phyloP scores from a whole-genome alignment of 352 stramenopile species.

The Detonula confervacea region DNA sequence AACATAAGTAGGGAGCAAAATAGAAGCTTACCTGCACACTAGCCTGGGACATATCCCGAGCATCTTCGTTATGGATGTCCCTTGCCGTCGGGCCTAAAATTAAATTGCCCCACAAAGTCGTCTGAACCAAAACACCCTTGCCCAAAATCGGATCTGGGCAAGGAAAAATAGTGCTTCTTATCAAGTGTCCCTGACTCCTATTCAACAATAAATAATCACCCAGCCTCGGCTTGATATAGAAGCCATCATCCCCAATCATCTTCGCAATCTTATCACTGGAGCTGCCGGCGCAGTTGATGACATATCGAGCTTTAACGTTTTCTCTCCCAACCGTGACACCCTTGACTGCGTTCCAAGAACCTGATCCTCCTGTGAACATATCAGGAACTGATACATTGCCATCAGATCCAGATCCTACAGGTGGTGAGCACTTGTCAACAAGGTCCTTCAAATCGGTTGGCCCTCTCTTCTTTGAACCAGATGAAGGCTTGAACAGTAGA shows the following conservation, averaged over 20 bases:
- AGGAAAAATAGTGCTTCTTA: slow-evolving; percentile 75
- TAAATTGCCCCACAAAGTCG: slow-evolving; percentile 81
- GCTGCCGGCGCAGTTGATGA: slow-evolving; percentile 77
- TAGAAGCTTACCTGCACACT: no score
- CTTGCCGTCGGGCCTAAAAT: slow-evolving; percentile 80
- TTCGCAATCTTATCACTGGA: slow-evolving; percentile 66
- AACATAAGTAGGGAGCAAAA: no score
- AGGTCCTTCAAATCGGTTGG: slow-evolving; percentile 51
- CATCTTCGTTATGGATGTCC: slow-evolving; percentile 68
- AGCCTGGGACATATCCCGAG: slow-evolving; percentile 55
- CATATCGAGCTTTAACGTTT: slow-evolving; percentile 63
- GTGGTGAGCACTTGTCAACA: slow-evolving; percentile 54
- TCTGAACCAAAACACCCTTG: slow-evolving; percentile 83
- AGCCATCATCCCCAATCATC: slow-evolving; percentile 81
- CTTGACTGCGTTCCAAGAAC: slow-evolving; percentile 58
- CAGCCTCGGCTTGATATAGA: slow-evolving; percentile 79
- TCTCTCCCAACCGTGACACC: slow-evolving; percentile 63
- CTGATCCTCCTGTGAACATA: slow-evolving; percentile 75
- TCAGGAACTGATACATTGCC: slow-evolving; percentile 61
- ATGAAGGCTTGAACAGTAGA: slow-evolving; percentile 36
- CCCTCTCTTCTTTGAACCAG: background rate
- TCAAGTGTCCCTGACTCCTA: slow-evolving; percentile 74
- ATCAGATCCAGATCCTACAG: slow-evolving; percentile 46
- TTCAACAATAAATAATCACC: slow-evolving; percentile 82
- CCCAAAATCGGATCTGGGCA: slow-evolving; percentile 78